Base-by-base conservation (phyloP, 2,329 filamentous ascomycete genomes). In the Pyrenochaeta sp. region DNA sequence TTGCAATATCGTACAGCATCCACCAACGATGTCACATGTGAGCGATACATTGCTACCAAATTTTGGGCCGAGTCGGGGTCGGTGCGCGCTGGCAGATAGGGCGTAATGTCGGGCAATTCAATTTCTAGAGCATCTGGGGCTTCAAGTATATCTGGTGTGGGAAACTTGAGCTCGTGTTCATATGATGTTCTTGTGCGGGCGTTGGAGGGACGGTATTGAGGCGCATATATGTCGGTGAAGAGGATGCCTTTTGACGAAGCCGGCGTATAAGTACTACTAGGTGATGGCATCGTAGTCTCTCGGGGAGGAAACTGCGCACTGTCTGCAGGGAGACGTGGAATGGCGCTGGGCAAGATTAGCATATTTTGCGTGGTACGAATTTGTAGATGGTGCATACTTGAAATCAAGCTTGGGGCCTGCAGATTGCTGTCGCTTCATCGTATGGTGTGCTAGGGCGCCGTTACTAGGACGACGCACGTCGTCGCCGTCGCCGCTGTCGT, bases 1-100 rank as follows among this genome's bases (percentile, higher is more conserved):
- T 95, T 96, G 83, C 94, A 97, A 77, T 92, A 98, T 30, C 95
- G 91, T 61, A 99, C 93, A 68, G 92, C 94, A 78, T 99, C 95
- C 32, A 99, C 91, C 5, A 99, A 85, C 0, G 93, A 97, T 13
- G 95, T 97, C 76, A 93, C 97, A 74, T 98, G 94, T 2, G 94
- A 95, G 49, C 93, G 88, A 74, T 99, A 99, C 25, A 98, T 84
- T 4, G 94, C 93, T 37, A 88, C 88, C 24, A 99, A 82, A 3
- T 93, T 93, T 69, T 91, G 91, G 27, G 93, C 93, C 7, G 93
- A 90, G 72, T 98, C 94, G 0, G 86, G 83, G 75, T 99, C 95
- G 6, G 93, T 96, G 54, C 91, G 90, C 2, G 81, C 79, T 1
- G 94, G 93, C 2, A 97, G 83, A 73, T 93, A 97, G 5, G 86